Base-by-base conservation (phyloP, 306 rosid genomes). In the Rosa rugosa region DNA sequence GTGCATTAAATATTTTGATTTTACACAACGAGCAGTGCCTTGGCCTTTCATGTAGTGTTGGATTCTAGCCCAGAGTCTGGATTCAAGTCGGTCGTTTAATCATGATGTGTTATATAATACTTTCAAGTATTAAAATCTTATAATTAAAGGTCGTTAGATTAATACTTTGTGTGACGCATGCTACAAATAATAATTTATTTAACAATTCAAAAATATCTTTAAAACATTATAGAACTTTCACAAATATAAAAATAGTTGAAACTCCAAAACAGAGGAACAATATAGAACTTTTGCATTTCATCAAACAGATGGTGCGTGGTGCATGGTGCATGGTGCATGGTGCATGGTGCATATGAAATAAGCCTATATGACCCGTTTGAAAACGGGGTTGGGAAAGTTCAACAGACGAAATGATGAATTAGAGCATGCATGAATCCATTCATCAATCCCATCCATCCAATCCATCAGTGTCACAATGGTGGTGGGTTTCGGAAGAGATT, bases 381-480 rank as follows among this genome's bases (percentile, higher is more conserved):
- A 75, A 75, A 63, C 64, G 65, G 46, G 46, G 16, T 50, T 49
- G 38, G 51, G 25, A 65, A 56, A 64, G 49, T 75, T 75, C 65
- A 82, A 76, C 38, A 9, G 69, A 69, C 69, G 40, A 84, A 81
- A 84, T 83, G 76, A 83, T 77, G 81, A 84, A 41, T 81, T 53
- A 49, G 50, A 78, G 75, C 85, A 86, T 81, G 83, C 78, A 88
- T 72, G 81, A 59, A 75, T 85, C 82, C 38, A 67, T 65, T 86
- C 89, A 84, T 59, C 68, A 59, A 87, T 87, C 89, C 88, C 87
- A 84, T 87, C 90, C 77, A 82, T 85, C 91, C 77, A 25, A 85
- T 85, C 92, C 79, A 86, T 91, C 96, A 78, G 80, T 0, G 84
- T 88, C 94, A 83, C 63, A 40, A 75, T 40, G 72, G 82, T 66